A percentile compares a stretch with the other conserved stretches of the same genome.
phyloP scores from a whole-genome alignment of 305 asterid species.

The Fraxinus floribunda region DNA sequence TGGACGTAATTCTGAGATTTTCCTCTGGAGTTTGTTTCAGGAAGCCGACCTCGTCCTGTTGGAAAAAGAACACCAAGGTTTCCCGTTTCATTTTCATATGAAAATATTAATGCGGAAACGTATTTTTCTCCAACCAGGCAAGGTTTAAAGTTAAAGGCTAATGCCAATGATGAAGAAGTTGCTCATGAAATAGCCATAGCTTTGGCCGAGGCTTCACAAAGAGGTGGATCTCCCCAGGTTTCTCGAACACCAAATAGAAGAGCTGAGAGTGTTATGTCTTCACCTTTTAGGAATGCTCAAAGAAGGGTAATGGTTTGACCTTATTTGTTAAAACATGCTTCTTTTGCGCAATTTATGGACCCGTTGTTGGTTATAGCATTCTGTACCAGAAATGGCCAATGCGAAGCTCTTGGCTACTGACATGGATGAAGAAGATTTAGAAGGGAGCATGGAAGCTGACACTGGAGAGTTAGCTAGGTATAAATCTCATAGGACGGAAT shows the following conservation, averaged over 20 bases:
- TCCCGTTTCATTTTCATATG: conserved; percentile 68
- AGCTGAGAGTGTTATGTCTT: conserved; percentile 67
- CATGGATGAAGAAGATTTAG: conserved; percentile 75
- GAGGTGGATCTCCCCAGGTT: conserved; percentile 88
- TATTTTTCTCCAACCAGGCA: conserved; percentile 54
- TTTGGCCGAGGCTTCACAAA: conserved; percentile 85
- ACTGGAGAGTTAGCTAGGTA: conserved; percentile 66
- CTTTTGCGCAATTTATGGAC: conserved; percentile 27
- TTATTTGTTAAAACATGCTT: conserved; percentile 11
- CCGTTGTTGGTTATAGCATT: conserved; percentile 43
- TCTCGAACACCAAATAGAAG: conserved; percentile 75
- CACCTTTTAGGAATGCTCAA: conserved; percentile 68
- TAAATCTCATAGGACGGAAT: conserved; percentile 41
- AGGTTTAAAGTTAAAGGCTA: conserved; percentile 55
- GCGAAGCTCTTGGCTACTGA: conserved; percentile 52
- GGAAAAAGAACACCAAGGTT: conserved; percentile 89
- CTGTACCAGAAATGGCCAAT: conserved; percentile 38
- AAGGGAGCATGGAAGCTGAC: conserved; percentile 89
- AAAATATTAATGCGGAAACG: conserved; percentile 45
- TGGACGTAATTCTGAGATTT: conserved; percentile 26
- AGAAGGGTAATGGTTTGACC: conserved; percentile 53
- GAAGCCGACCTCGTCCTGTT: conserved; percentile 79
- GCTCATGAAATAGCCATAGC: conserved; percentile 83
- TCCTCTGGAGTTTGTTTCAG: conserved; percentile 46
- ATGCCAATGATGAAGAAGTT: conserved; percentile 71